phyloP scores from a whole-genome alignment of 1,284 basidiomycete species.

The Cutaneotrichosporon cavernicola region DNA sequence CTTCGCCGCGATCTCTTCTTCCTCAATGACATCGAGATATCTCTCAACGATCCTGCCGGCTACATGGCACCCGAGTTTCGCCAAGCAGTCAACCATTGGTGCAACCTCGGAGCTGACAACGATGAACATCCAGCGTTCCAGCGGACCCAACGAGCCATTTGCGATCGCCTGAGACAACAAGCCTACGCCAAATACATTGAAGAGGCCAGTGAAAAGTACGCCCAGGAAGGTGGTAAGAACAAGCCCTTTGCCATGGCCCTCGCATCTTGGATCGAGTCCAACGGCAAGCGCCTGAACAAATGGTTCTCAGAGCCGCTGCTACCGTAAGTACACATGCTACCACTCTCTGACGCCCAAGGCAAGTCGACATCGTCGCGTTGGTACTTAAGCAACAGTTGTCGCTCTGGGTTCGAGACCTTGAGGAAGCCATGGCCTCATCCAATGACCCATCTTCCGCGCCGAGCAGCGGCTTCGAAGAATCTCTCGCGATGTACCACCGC shows the following conservation, averaged over 20 bases:
- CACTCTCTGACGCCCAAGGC: constrained; percentile 53
- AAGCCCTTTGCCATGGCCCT: constrained; percentile 60
- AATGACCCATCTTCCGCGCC: constrained; percentile 47
- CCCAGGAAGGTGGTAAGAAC: constrained; percentile 40
- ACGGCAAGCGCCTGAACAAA: constrained; percentile 71
- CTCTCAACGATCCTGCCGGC: constrained; percentile 27
- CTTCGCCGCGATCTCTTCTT: constrained; percentile 36
- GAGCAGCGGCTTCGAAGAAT: constrained; percentile 79
- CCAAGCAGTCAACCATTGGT: constrained; percentile 69
- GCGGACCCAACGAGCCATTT: constrained; percentile 62
- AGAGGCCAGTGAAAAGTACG: constrained; percentile 59
- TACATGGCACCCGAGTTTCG: constrained; percentile 63
- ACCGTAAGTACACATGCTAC: constrained; percentile 59
- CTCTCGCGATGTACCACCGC: constrained; percentile 79
- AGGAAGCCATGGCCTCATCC: constrained; percentile 56
- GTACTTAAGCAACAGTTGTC: constrained; percentile 73
- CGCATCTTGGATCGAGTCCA: constrained; percentile 85
- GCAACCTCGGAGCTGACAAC: constrained; percentile 65
- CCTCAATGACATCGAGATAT: constrained; percentile 31
- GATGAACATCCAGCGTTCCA: constrained; percentile 23
- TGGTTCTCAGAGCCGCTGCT: constrained; percentile 78
- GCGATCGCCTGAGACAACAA: constrained; percentile 66
- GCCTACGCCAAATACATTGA: constrained; percentile 68
- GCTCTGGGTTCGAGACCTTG: constrained; percentile 71
- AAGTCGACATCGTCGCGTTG: constrained; percentile 75